These are phyloP conservation scores for Gossypium ekmanianum DNA, from an alignment of 345 rosid species.

Conservation along the genomic window DNA sequence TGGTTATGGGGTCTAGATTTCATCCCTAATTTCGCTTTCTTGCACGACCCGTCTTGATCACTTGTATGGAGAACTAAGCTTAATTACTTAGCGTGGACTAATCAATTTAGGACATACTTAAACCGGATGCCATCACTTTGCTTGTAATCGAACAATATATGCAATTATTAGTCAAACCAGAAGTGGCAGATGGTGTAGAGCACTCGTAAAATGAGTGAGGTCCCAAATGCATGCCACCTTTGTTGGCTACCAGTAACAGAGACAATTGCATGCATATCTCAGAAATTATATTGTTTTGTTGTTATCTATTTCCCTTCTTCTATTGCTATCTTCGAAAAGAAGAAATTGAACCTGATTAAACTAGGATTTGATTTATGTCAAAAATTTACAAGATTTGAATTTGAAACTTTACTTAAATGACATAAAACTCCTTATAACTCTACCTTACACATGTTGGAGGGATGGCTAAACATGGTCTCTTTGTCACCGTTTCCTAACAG, in stretches of 20 bases:
- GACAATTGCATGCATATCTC: constrained; percentile 7
- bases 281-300: constrained; percentile 1
- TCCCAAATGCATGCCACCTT: constrained; percentile 2
- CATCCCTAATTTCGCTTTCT: not conserved
- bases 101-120: not conserved
- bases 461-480: not conserved
- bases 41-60: not conserved
- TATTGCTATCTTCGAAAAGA: not conserved
- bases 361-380: too few species aligned
- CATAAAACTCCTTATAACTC: too few species aligned
- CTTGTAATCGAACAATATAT: not conserved
- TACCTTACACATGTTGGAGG: too few species aligned
- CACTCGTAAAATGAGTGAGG: not conserved
- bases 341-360: too few species aligned
- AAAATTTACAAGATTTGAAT: too few species aligned
- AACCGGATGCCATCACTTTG: not conserved
- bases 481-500: not conserved
- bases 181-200: constrained; percentile 1
- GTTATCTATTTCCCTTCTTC: not conserved
- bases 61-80: not conserved
- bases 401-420: too few species aligned
- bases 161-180: constrained; percentile 1
- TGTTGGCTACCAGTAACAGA: not conserved
- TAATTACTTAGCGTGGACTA: not conserved
- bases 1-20: not conserved